phyloP scores from a whole-genome alignment of 495 filamentous ascomycete species.

The Physcia stellaris region DNA sequence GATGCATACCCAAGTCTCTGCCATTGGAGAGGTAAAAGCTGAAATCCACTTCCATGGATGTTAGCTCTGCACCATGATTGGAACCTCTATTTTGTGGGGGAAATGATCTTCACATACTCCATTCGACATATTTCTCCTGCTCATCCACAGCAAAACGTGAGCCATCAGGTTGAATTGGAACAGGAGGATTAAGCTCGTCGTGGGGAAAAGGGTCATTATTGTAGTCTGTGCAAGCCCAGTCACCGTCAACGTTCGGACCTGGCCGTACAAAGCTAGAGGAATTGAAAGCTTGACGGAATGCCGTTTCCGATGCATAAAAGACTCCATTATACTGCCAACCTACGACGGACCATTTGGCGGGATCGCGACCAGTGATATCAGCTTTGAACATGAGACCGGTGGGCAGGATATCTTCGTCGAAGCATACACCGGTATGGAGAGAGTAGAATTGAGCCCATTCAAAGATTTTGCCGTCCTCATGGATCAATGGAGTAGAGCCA shows the following conservation, averaged over 20 bases:
- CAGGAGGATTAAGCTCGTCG: conserved; percentile 25
- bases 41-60: conserved; percentile 26
- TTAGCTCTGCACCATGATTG: neutral
- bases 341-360: conserved; percentile 29
- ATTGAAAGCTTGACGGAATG: conserved; percentile 29
- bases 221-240: conserved; percentile 28
- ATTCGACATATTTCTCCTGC: conserved; percentile 34
- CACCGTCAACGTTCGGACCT: conserved; percentile 27
- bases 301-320: conserved; percentile 31
- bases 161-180: conserved; percentile 23
- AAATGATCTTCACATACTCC: conserved; percentile 23
- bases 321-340: conserved; percentile 36
- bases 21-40: conserved; percentile 35
- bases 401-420: conserved; percentile 26
- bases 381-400: conserved; percentile 28
- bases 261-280: conserved; percentile 29
- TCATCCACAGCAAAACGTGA: conserved; percentile 26
- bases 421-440: conserved; percentile 20
- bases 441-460: conserved; percentile 30
- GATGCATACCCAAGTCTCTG: conserved; percentile 27
- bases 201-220: conserved; percentile 19
- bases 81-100: neutral
- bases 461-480: conserved; percentile 28
- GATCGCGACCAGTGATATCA: conserved; percentile 34
- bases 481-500: conserved; percentile 26